Percentiles rank a stretch among this genome's conserved stretches.
Conservation (phyloP, 371 early-diverging fungal species). For the Mortierella sp. region DNA sequence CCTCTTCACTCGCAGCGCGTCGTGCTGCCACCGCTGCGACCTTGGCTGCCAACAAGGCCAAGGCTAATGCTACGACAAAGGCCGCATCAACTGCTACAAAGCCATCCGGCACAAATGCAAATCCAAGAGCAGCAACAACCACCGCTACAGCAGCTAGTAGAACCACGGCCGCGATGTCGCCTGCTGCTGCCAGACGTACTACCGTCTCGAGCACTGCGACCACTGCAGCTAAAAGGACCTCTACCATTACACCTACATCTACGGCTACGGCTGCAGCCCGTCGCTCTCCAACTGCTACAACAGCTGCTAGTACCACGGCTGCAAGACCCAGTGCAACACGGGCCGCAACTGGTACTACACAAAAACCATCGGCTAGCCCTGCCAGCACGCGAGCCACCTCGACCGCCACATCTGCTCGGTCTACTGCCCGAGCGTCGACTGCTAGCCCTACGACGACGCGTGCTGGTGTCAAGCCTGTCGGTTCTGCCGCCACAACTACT, state of each 20-base stretch:
- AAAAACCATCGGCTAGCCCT: constrained; percentile 1
- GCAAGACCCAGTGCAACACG: constrained; percentile 11
- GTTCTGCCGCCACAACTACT: not conserved
- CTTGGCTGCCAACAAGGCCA: constrained; percentile 25
- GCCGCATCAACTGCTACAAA: constrained; percentile 4
- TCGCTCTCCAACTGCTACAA: not conserved
- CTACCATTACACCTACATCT: constrained; percentile 1
- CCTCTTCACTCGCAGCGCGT: constrained; percentile 37
- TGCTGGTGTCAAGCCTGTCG: not conserved
- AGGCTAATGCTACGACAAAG: constrained; percentile 6
- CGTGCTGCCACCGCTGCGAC: constrained; percentile 27
- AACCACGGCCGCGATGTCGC: constrained; percentile 1
- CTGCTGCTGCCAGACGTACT: constrained; percentile 18
- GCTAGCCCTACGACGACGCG: constrained; percentile 9
- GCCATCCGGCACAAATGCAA: constrained; percentile 10
- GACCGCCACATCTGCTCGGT: no score
- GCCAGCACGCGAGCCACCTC: constrained; percentile 6
- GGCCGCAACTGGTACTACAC: not conserved
- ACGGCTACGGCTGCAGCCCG: not conserved
- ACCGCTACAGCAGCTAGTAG: constrained; percentile 2
- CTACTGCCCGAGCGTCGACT: not conserved
- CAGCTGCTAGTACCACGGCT: constrained; percentile 3
- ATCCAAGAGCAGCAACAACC: constrained; percentile 12
- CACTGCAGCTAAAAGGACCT: constrained; percentile 11
- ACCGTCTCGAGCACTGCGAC: constrained; percentile 13